A percentile compares a stretch with the other conserved stretches of the same genome.
phyloP scores from a whole-genome alignment of 805 yeast species.

The Saccharomycopsis microspora region DNA sequence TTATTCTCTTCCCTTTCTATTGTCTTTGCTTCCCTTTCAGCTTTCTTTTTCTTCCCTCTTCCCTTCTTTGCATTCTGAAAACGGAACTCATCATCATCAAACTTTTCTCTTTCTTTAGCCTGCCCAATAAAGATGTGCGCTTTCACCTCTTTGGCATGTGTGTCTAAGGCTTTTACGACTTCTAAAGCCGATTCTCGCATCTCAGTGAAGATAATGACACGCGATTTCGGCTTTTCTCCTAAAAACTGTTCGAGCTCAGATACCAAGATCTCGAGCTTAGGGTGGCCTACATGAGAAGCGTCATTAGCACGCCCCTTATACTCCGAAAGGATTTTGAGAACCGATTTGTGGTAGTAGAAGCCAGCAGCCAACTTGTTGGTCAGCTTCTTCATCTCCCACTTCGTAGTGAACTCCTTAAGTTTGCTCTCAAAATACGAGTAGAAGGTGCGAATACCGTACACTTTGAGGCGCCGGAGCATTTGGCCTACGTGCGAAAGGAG shows the following conservation, averaged over 20 bases:
- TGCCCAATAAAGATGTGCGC: slow-evolving; percentile 95
- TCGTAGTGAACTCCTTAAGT: slow-evolving; percentile 43
- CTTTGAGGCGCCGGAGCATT: slow-evolving; percentile 52
- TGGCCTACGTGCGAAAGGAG: slow-evolving; percentile 64
- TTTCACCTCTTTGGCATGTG: slow-evolving; percentile 26
- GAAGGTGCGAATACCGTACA: slow-evolving; percentile 77
- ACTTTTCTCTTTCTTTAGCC: slow-evolving; percentile 58
- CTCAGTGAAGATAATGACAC: slow-evolving; percentile 83
- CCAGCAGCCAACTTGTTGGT: slow-evolving; percentile 51
- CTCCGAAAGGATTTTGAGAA: slow-evolving; percentile 31
- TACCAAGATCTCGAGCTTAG: slow-evolving; percentile 52
- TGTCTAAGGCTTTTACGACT: slow-evolving; percentile 55
- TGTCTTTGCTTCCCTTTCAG: slow-evolving; percentile 3
- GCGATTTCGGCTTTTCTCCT: slow-evolving; percentile 33
- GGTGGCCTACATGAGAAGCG: slow-evolving; percentile 28
- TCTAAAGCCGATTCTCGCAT: slow-evolving; percentile 85
- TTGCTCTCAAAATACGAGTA: slow-evolving; percentile 54
- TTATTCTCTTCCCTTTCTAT: slow-evolving; percentile 21
- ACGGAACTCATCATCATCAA: slow-evolving; percentile 43
- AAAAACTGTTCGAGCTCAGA: slow-evolving; percentile 51
- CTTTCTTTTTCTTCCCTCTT: slow-evolving; percentile 27
- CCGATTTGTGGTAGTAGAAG: slow-evolving; percentile 42
- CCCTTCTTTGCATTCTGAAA: slow-evolving; percentile 34
- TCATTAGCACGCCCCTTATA: slow-evolving; percentile 34
- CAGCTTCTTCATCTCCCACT: slow-evolving; percentile 47